Percentiles rank a stretch among this genome's conserved stretches.
These are phyloP conservation scores for Paramecium caudatum DNA, from an alignment of 73 alveolate species.

Conservation along the genomic window DNA sequence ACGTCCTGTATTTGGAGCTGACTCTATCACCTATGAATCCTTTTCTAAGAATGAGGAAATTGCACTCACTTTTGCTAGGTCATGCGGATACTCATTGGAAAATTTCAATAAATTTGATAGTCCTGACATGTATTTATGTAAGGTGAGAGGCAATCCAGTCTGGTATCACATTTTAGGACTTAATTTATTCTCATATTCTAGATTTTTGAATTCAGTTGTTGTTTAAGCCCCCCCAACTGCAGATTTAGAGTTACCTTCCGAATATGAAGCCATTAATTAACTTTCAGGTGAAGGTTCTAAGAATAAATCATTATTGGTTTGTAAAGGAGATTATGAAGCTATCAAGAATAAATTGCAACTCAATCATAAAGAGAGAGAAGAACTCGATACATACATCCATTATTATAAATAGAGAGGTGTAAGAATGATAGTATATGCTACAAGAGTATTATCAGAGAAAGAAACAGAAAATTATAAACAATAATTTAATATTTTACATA, in stretches of 20 bases:
- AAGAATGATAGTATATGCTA: constrained; percentile 60
- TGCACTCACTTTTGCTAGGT: constrained; percentile 49
- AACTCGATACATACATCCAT: not conserved
- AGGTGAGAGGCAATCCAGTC: constrained; percentile 23
- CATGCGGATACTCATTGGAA: constrained; percentile 61
- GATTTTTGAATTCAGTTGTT: constrained; percentile 38
- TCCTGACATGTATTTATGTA: constrained; percentile 61
- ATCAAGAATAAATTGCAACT: constrained; percentile 18
- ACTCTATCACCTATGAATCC: constrained; percentile 44
- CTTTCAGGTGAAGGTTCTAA: constrained; percentile 57
- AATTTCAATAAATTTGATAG: constrained; percentile 61
- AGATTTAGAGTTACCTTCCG: not conserved
- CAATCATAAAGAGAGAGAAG: constrained; percentile 62
- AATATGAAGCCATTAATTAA: constrained; percentile 19
- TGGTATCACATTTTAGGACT: constrained; percentile 58
- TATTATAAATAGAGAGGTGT: constrained; percentile 68
- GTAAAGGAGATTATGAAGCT: constrained; percentile 69
- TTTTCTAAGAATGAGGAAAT: constrained; percentile 64
- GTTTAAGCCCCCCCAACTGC: constrained; percentile 11
- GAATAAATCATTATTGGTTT: constrained; percentile 18
- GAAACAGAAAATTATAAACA: constrained; percentile 31
- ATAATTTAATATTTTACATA: constrained; percentile 43
- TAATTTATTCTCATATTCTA: not conserved
- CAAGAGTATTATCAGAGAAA: constrained; percentile 37
- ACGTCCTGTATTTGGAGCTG: constrained; percentile 1